Base-by-base conservation (phyloP, 1,284 basidiomycete species). In the Pholiota adiposa region DNA sequence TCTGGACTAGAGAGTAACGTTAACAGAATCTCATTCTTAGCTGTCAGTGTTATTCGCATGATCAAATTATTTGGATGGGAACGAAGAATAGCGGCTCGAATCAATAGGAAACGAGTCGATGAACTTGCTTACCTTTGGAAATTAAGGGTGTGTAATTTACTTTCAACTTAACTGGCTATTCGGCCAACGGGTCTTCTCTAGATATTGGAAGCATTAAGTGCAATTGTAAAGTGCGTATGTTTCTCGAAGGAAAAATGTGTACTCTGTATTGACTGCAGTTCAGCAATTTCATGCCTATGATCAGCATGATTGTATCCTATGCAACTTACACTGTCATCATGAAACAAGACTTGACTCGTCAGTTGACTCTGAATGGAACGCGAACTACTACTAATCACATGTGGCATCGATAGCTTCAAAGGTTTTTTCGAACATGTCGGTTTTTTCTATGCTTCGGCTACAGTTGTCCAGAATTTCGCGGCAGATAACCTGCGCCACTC, bases 241-340 rank as follows among this genome's bases (percentile, higher is more conserved):
- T 40, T 33, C 11, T 4, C 16, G 11, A 14, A 43, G 8, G 16
- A 33, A 27, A 25, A 11, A 14, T 41, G 33, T 54, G 25, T 29
- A 38, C 27, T 21, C 29, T 63, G 54, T 14, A 40, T 25, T 51
- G 18, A 16, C 49, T 55, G 43, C 16, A 8, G 21, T 38, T 9
- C n/a, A 8, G 85, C 69, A 82, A 77, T 61, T 49, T 84, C 43
- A 83, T 92, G 36, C 89, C 90, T 0, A 73, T 88, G 3, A 62
- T 86, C 34, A 86, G 84, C 18, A 92, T 92, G 83, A 69, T 86
- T 44, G 79, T 81, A n/a, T 89, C 90, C 0, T 93, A 86, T 69
- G 80, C 82, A 2, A 81, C 84, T 25, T 90, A 77, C 72, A 78
- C 77, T 19, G 54, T 76, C n/a, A 62, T 79, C 36, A 79, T 79